Evolutionary conservation across 2,329 filamentous ascomycete genomes (phyloP), one percentile per base, ranked within the genome.

Genomic region (Westerdykella aurantiaca): DNA sequence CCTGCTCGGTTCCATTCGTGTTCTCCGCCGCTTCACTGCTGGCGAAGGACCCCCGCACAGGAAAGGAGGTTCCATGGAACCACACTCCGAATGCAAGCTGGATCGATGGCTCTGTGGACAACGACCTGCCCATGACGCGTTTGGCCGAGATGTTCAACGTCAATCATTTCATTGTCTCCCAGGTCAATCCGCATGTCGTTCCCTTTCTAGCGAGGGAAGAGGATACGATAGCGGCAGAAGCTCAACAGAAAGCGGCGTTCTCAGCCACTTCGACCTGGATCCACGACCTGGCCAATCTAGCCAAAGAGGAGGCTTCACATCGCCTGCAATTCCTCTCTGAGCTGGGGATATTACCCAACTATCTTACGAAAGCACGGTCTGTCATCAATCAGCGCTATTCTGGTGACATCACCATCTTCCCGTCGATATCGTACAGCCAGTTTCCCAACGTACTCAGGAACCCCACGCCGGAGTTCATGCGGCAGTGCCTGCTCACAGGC

Each of bases 101-200:
- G 79, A 95, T 97, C 41, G 91, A 97, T 63, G 91, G 91, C 1
- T 96, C 90, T 1, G 88, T 97, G 17, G 89, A 96, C 62, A 93
- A 93, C 47, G 91, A 97, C 64, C 73, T 97, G 2, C 91, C 91
- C 1, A 95, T 95, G 81, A 88, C 85, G 16, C 81, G 88, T 2
- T 74, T 97, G 13, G 83, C 89, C 1, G 89, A 95, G 61, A 90
- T 96, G 85, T 95, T 96, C 73, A 95, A 96, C 60, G 90, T 96
- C 63, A 96, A 96, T 60, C 91, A 96, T 63, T 96, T 96, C 61
- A 96, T 97, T 53, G 91, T 96, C 14, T 95, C 89, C 0, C 91
- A 97, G 64, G 89, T 96, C 40, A 97, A 97, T 57, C 91, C 91
- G 0, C 91, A 97, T 57, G 87, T 96, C 7, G 81, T 94, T 0